Percentiles rank a stretch among this genome's conserved stretches.
phyloP scores from a whole-genome alignment of 768 basidiomycete species.

The Kwoniella heveanensis region DNA sequence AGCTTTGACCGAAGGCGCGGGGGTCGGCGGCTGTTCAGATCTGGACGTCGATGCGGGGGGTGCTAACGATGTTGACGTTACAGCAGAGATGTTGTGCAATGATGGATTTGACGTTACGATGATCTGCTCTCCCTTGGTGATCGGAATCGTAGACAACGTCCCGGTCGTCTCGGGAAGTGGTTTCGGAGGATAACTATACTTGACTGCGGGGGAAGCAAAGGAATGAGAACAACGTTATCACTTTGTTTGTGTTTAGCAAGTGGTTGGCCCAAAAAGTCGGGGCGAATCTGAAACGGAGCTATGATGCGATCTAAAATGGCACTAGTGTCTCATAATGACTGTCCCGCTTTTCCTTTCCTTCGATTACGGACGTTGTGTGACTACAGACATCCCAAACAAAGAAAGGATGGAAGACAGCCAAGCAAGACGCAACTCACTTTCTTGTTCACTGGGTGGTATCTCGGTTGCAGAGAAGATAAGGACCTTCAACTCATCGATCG shows the following conservation, averaged over 20 bases:
- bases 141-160: conserved; percentile 68
- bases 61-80: background rate
- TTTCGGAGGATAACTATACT: conserved; percentile 77
- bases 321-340: background rate
- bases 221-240: background rate
- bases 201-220: conserved; percentile 37
- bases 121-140: conserved; percentile 79
- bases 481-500: conserved; percentile 75
- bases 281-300: background rate
- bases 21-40: too few species aligned
- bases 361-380: background rate
- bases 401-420: background rate
- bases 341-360: background rate
- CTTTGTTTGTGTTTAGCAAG: too few species aligned
- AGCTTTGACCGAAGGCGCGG: conserved; percentile 32
- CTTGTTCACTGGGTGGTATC: conserved; percentile 76
- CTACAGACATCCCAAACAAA: background rate
- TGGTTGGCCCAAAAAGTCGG: too few species aligned
- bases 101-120: conserved; percentile 65
- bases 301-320: background rate
- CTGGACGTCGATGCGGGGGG: conserved; percentile 11
- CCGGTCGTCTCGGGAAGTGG: conserved; percentile 64
- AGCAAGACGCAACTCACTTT: conserved; percentile 59
- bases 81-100: too few species aligned
- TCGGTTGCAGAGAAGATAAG: conserved; percentile 68